phyloP scores from a whole-genome alignment of 441 rosid species.

The Metrosideros polymorpha region DNA sequence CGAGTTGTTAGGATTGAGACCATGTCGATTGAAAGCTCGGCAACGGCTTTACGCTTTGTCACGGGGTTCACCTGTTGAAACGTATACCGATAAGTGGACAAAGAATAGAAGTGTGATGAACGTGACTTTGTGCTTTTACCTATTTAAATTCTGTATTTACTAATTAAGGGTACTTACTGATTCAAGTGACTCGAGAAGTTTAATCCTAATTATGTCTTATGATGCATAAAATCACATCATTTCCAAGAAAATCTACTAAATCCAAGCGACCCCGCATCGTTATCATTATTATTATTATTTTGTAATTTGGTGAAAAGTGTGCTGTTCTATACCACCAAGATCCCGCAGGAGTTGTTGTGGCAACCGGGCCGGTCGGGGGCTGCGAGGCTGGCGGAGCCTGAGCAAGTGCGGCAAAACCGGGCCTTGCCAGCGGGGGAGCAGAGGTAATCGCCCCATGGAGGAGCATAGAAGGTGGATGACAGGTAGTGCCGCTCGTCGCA shows the following conservation, averaged over 20 bases:
- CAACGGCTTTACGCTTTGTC: constrained; percentile 4
- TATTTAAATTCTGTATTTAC: too few relatives aligned
- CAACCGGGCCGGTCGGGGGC: constrained; percentile 30
- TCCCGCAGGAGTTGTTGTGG: constrained; percentile 38
- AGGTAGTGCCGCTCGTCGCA: constrained; percentile 13
- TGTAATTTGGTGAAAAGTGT: neutral
- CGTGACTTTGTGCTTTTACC: too few relatives aligned
- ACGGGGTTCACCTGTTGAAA: constrained; percentile 7
- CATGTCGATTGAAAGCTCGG: constrained; percentile 26
- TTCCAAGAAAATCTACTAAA: too few relatives aligned
- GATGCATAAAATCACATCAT: too few relatives aligned
- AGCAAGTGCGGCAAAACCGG: constrained; percentile 7
- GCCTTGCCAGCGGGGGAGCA: constrained; percentile 12
- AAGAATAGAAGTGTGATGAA: too few relatives aligned
- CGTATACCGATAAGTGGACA: neutral
- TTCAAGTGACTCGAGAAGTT: too few relatives aligned
- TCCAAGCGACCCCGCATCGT: too few relatives aligned
- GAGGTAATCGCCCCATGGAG: constrained; percentile 14
- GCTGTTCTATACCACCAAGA: neutral
- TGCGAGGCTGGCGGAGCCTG: neutral
- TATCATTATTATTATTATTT: too few relatives aligned
- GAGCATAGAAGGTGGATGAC: constrained; percentile 16
- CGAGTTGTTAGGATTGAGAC: constrained; percentile 11
- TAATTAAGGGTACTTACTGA: too few relatives aligned
- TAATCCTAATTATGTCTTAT: too few relatives aligned